Base-by-base conservation (phyloP, 148 eudicot genomes). In the Oxyria digyna region DNA sequence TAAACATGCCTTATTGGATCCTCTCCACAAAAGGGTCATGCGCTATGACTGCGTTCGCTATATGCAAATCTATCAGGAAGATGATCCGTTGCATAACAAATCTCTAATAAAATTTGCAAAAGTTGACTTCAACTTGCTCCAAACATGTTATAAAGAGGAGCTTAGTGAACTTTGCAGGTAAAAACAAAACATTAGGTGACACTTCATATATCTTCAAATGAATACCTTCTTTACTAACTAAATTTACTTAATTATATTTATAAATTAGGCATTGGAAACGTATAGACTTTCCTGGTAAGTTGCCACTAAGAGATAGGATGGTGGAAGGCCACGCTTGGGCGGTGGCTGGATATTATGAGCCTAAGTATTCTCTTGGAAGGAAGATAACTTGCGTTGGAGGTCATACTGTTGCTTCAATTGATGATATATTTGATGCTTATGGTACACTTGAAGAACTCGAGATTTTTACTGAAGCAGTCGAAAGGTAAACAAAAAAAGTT, bases 61-160 rank as follows among this genome's bases (percentile, higher is more conserved):
- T 48, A 81, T 81, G 10, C 45, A 80, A 1, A 6, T 62, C 55
- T 83, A 81, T 55, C 71, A 81, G 27, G 52, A 67, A 50, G 63
- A 27, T 0, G 33, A 57, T 0, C 65, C 65, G 0, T 67, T 50
- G 4, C 59, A 73, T 14, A 41, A 74, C 42, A 57, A 81, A 31
- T 1, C 27, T 0, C 57, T 83, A 0, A 17, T 83, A 3, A 40
- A 62, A 21, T 38, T 80, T 3, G 77, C 81, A 0, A 80, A 79
- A 41, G 29, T 80, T 4, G 83, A 80, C 49, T 80, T 77, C 70
- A 78, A 83, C 33, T 42, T 72, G n/a, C n/a, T 83, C 59, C 79
- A 73, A 49, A 41, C 62, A 33, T 11, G 68, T 49, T 76, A 83
- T 32, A 73, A 50, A 62, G 29, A 20, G 40, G 82, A 83, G 26